Evolutionary conservation across 2,329 filamentous ascomycete species (phyloP).

Genomic region (Thielaviopsis populi): DNA sequence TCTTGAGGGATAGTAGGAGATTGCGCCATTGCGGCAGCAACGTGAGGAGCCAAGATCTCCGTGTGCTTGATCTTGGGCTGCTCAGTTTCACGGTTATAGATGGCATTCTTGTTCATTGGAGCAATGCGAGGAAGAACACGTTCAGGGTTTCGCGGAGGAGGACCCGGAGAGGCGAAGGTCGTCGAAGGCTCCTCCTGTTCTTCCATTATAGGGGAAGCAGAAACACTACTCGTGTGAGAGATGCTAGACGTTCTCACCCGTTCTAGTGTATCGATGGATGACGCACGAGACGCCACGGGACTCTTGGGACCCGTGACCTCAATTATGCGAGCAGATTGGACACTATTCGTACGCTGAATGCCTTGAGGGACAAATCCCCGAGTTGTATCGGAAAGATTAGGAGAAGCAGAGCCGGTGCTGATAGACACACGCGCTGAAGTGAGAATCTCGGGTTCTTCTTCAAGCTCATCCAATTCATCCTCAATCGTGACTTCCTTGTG

Average conservation of each 20-base stretch:
- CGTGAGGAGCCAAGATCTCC: constrained; percentile 8
- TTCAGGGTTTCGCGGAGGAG: constrained; percentile 9
- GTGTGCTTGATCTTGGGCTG: constrained; percentile 8
- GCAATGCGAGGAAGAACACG: neutral
- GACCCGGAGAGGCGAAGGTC: constrained; percentile 14
- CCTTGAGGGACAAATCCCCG: constrained; percentile 27
- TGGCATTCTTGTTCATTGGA: neutral
- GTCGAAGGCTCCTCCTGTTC: constrained; percentile 29
- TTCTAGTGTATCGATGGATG: constrained; percentile 32
- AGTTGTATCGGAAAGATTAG: constrained; percentile 33
- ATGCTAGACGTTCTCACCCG: constrained; percentile 29
- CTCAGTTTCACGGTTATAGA: neutral
- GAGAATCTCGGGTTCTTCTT: constrained; percentile 40
- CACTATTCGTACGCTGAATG: constrained; percentile 29
- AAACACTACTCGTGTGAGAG: constrained; percentile 22
- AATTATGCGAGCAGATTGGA: constrained; percentile 43
- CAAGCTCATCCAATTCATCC: constrained; percentile 24
- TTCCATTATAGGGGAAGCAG: constrained; percentile 26
- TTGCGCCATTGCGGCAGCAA: constrained; percentile 8
- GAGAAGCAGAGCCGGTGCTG: constrained; percentile 33
- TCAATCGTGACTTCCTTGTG: constrained; percentile 18
- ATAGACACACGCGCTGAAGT: constrained; percentile 43
- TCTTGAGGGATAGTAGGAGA: constrained; percentile 15
- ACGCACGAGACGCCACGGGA: constrained; percentile 33
- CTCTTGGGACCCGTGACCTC: constrained; percentile 40